Conservation (phyloP, 2,329 filamentous ascomycete species). For the Aspergillus spinulosporus region DNA sequence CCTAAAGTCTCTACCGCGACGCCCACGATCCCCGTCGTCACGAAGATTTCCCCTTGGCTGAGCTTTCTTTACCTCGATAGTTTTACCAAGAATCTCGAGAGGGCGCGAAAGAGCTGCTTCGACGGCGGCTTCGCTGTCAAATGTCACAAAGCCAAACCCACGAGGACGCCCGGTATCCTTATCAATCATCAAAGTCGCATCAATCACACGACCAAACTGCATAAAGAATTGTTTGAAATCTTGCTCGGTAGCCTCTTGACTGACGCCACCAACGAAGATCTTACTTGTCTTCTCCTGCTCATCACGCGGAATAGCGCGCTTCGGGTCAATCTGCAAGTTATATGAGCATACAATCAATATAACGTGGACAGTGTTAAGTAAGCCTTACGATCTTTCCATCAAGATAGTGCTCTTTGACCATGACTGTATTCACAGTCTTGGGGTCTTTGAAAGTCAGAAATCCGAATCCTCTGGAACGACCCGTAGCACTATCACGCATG, state of each 20-base stretch:
- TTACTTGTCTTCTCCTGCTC: slow-evolving; percentile 98
- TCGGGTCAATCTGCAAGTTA: slow-evolving; percentile 80
- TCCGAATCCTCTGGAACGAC: slow-evolving; percentile 91
- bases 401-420: slow-evolving; percentile 98
- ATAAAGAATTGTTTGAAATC: slow-evolving; percentile 97
- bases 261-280: slow-evolving; percentile 97
- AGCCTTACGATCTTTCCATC: slow-evolving; percentile 92
- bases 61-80: slow-evolving; percentile 97
- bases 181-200: slow-evolving; percentile 99
- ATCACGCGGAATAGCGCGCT: slow-evolving; percentile 93
- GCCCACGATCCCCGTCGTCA: slow-evolving; percentile 75
- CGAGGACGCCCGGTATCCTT: slow-evolving; percentile 97
- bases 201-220: slow-evolving; percentile 92
- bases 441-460: slow-evolving; percentile 98
- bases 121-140: slow-evolving; percentile 92
- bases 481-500: slow-evolving; percentile 95
- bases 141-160: slow-evolving; percentile 97
- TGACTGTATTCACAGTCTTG: slow-evolving; percentile 97
- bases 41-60: slow-evolving; percentile 92
- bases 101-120: slow-evolving; percentile 83
- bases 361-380: slow-evolving; percentile 9
- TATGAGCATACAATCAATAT: neutral
- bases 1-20: slow-evolving; percentile 44
- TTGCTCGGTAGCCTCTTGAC: slow-evolving; percentile 92
- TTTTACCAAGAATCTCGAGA: slow-evolving; percentile 93